Evolutionary conservation across 441 rosid species (phyloP).

Genomic region (Pelargonium cotyledonis): DNA sequence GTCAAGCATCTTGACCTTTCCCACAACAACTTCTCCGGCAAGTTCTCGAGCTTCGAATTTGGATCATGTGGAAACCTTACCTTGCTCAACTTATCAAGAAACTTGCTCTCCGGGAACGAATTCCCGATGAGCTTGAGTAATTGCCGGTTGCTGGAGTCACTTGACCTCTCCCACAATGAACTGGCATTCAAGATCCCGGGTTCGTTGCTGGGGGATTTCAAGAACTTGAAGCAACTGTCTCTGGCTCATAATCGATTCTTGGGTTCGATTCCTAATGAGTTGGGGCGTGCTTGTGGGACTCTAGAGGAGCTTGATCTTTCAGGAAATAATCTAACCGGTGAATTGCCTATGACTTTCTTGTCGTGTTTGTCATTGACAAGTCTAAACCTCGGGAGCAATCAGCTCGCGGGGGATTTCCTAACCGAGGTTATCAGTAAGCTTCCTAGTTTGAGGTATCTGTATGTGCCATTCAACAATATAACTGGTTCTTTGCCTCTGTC

Average conservation of each 20-base stretch:
- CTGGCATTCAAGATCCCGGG: conserved; percentile 57
- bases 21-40: conserved; percentile 62
- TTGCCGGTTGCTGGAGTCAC: conserved; percentile 51
- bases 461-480: conserved; percentile 67
- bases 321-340: conserved; percentile 55
- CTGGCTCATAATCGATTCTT: conserved; percentile 49
- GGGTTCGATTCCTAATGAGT: conserved; percentile 60
- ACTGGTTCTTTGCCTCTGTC: conserved; percentile 65
- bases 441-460: conserved; percentile 41
- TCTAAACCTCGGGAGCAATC: conserved; percentile 64
- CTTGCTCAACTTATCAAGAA: conserved; percentile 48
- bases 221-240: conserved; percentile 48
- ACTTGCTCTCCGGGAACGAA: conserved; percentile 46
- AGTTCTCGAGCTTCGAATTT: conserved; percentile 48
- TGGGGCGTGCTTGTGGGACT: conserved; percentile 49
- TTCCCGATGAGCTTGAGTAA: conserved; percentile 45
- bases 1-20: conserved; percentile 61
- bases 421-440: conserved; percentile 56
- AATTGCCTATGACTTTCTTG: conserved; percentile 42
- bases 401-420: conserved; percentile 69
- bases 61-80: conserved; percentile 58
- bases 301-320: conserved; percentile 71
- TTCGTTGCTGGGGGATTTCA: conserved; percentile 37
- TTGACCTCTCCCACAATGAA: conserved; percentile 61
- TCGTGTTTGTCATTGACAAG: conserved; percentile 50